A percentile compares a stretch with the other conserved stretches of the same genome.
phyloP scores from a whole-genome alignment of 257 asterid genomes.

The Phtheirospermum japonicum region DNA sequence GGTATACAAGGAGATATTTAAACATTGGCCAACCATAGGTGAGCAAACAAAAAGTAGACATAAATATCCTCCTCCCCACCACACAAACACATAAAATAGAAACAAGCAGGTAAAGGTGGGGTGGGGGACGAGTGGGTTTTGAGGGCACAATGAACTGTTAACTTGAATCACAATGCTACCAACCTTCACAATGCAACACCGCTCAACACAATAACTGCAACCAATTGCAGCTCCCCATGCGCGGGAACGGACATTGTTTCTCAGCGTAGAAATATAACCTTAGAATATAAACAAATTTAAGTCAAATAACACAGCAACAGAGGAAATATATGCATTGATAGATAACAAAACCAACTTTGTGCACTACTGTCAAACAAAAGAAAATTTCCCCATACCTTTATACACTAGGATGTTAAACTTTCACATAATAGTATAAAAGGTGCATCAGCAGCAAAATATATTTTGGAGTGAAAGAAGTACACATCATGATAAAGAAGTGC shows the following conservation, averaged over 20 bases:
- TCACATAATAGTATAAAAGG: constrained; percentile 12
- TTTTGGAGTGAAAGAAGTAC: constrained; percentile 2
- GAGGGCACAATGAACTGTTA: constrained; percentile 16
- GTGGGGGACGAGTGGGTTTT: background rate
- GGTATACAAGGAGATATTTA: constrained; percentile 9
- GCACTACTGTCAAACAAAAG: constrained; percentile 15
- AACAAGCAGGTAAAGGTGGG: background rate
- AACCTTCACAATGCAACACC: constrained; percentile 88
- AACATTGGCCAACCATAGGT: constrained; percentile 8
- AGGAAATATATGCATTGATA: constrained; percentile 8
- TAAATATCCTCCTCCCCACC: constrained; percentile 17
- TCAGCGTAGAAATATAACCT: constrained; percentile 88
- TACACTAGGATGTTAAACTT: constrained; percentile 24
- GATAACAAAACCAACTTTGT: background rate
- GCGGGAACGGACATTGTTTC: constrained; percentile 96
- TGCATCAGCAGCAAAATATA: constrained; percentile 15
- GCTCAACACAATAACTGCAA: constrained; percentile 91
- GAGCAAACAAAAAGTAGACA: constrained; percentile 19
- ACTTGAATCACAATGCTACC: constrained; percentile 29
- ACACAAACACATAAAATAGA: background rate
- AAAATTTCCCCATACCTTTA: constrained; percentile 6
- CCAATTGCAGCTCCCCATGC: constrained; percentile 97
- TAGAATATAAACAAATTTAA: constrained; percentile 22
- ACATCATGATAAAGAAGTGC: constrained; percentile 18
- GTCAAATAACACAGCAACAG: constrained; percentile 21